Conservation (phyloP, 2,329 filamentous ascomycete species). For the Xylariaceae sp. region DNA sequence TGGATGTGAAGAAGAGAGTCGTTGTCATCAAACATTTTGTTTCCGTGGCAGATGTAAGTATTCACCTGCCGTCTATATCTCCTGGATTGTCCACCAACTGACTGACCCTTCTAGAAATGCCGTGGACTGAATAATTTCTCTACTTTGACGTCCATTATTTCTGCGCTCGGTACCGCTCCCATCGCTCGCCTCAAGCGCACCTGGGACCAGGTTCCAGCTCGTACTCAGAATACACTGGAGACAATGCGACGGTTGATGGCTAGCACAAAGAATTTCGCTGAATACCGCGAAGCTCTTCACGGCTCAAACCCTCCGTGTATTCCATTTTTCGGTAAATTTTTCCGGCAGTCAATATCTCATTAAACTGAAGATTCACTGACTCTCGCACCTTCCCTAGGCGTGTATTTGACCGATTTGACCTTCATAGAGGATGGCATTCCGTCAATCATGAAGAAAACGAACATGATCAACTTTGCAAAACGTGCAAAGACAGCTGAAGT, state of each 20-base stretch:
- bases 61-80: not conserved
- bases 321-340: slow-evolving; percentile 81
- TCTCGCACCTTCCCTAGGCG: slow-evolving; percentile 50
- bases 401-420: slow-evolving; percentile 94
- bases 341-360: not conserved
- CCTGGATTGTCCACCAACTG: slow-evolving; percentile 14
- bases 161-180: slow-evolving; percentile 87
- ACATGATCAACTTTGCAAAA: slow-evolving; percentile 98
- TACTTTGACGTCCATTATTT: slow-evolving; percentile 95
- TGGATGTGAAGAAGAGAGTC: slow-evolving; percentile 91
- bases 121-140: slow-evolving; percentile 93
- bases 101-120: slow-evolving; percentile 70
- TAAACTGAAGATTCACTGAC: not conserved
- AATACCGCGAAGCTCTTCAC: slow-evolving; percentile 91
- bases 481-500: slow-evolving; percentile 96
- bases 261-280: slow-evolving; percentile 96
- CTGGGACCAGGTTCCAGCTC: slow-evolving; percentile 88
- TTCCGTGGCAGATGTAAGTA: slow-evolving; percentile 83
- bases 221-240: slow-evolving; percentile 76
- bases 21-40: slow-evolving; percentile 99
- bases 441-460: slow-evolving; percentile 91
- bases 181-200: slow-evolving; percentile 91
- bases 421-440: slow-evolving; percentile 99
- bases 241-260: slow-evolving; percentile 93
- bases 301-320: slow-evolving; percentile 94